A percentile compares a stretch with the other conserved stretches of the same genome.
Evolutionary conservation across 371 early-diverging fungal species (phyloP).

Genomic region (Syncephalastrum sp.): DNA sequence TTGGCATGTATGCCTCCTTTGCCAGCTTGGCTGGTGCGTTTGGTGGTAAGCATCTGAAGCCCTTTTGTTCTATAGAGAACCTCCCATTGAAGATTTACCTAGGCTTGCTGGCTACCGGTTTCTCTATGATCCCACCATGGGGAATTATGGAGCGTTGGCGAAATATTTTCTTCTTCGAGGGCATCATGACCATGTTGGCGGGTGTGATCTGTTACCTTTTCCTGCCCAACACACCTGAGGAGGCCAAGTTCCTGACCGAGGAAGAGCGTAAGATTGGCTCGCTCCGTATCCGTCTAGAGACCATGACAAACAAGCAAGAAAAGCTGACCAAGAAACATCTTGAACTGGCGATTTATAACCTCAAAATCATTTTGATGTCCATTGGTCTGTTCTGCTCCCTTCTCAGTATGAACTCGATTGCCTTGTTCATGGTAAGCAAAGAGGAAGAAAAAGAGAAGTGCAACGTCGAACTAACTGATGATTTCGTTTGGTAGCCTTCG

Average conservation of each 20-base stretch:
- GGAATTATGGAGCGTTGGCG: conserved; percentile 40
- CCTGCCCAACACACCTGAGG: conserved; percentile 61
- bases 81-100: neutral
- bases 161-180: conserved; percentile 48
- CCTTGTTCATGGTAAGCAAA: conserved; percentile 39
- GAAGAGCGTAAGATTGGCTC: conserved; percentile 51
- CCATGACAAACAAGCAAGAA: conserved; percentile 28
- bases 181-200: conserved; percentile 25
- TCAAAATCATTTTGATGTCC: conserved; percentile 40
- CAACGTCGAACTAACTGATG: neutral
- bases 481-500: conserved; percentile 9
- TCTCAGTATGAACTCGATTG: conserved; percentile 38
- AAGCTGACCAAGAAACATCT: conserved; percentile 36
- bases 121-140: conserved; percentile 17
- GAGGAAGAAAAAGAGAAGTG: neutral
- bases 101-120: conserved; percentile 19
- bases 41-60: conserved; percentile 45
- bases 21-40: conserved; percentile 44
- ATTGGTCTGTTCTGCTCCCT: conserved; percentile 36
- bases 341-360: conserved; percentile 44
- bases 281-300: conserved; percentile 38
- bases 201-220: conserved; percentile 22
- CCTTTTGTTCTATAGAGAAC: no score
- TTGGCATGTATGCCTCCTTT: conserved; percentile 42
- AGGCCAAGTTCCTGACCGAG: conserved; percentile 50